A percentile compares a stretch with the other conserved stretches of the same genome.
Evolutionary conservation across 116 monocot species (phyloP).

Genomic region (Trichopus zeylanicus): DNA sequence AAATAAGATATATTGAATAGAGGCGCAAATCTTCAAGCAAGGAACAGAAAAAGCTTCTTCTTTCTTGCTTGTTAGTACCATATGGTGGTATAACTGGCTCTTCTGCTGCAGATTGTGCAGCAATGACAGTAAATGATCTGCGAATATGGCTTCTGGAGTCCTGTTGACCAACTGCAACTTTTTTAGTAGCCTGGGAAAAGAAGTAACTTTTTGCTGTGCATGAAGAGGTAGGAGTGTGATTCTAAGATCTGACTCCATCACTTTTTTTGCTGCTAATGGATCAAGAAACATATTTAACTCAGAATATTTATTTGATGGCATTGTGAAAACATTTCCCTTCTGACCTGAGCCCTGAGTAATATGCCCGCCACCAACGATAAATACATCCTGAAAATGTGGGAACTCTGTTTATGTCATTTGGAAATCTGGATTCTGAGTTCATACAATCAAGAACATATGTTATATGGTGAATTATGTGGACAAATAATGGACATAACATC

Average conservation of each 20-base stretch:
- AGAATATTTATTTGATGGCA: slow-evolving; percentile 59
- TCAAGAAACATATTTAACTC: slow-evolving; percentile 94
- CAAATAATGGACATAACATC: too few relatives aligned
- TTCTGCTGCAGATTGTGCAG: slow-evolving; percentile 39
- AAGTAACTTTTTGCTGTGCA: slow-evolving; percentile 38
- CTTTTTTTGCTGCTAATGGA: slow-evolving; percentile 58
- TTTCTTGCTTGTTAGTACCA: slow-evolving; percentile 23
- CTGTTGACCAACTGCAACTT: slow-evolving; percentile 15
- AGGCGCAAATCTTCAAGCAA: neutral
- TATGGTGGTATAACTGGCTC: slow-evolving; percentile 34
- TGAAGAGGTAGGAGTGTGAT: slow-evolving; percentile 68
- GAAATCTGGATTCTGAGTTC: too few relatives aligned
- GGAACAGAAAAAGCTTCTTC: neutral
- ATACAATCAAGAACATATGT: too few relatives aligned
- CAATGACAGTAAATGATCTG: slow-evolving; percentile 26
- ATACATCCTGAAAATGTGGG: slow-evolving; percentile 36
- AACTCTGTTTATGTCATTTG: too few relatives aligned
- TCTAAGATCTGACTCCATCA: slow-evolving; percentile 44
- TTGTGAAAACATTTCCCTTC: slow-evolving; percentile 59
- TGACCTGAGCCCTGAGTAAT: slow-evolving; percentile 15
- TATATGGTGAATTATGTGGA: too few relatives aligned
- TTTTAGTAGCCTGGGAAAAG: slow-evolving; percentile 35
- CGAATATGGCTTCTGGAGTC: slow-evolving; percentile 60
- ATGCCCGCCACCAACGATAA: slow-evolving; percentile 72
- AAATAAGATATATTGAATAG: neutral